Percentiles rank a stretch among this genome's conserved stretches.
Conservation (phyloP, 106 monocot species). For the Alisma plantagoaquatica region DNA sequence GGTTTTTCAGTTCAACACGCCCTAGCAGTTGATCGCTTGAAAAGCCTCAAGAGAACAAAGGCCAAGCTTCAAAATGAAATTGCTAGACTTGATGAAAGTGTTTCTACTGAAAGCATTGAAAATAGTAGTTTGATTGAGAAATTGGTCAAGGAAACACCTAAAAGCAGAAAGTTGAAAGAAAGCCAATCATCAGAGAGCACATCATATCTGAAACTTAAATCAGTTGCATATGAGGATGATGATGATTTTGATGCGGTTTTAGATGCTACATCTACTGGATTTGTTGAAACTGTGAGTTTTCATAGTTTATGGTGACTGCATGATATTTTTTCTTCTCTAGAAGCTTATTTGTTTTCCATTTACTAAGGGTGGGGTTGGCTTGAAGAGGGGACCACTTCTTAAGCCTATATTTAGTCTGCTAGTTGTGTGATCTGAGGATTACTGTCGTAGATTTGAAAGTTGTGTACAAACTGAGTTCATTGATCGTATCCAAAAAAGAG, state of each 20-base stretch:
- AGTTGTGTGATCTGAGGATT: too few species aligned
- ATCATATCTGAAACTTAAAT: slow-evolving; percentile 29
- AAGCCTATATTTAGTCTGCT: too few species aligned
- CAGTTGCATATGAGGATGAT: slow-evolving; percentile 76
- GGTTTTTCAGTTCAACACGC: slow-evolving; percentile 65
- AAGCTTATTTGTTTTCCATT: not conserved
- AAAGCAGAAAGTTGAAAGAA: slow-evolving; percentile 30
- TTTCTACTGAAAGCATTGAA: slow-evolving; percentile 2
- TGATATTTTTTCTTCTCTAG: not conserved
- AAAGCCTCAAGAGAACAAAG: slow-evolving; percentile 68
- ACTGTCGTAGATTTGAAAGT: too few species aligned
- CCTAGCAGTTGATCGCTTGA: slow-evolving; percentile 63
- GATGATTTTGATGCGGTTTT: slow-evolving; percentile 80
- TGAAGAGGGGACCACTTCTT: too few species aligned
- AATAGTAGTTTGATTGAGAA: slow-evolving; percentile 29
- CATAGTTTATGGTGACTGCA: not conserved
- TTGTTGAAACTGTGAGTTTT: slow-evolving; percentile 84
- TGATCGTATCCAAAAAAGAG: too few species aligned
- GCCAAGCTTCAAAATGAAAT: slow-evolving; percentile 52
- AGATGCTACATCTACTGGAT: slow-evolving; percentile 79
- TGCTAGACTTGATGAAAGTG: slow-evolving; percentile 17
- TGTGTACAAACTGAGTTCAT: too few species aligned
- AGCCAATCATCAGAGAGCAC: slow-evolving; percentile 14
- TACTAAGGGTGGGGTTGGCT: too few species aligned
- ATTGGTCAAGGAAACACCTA: slow-evolving; percentile 63